Conservation (phyloP, 2,329 filamentous ascomycete genomes). For the Pseudocercospora eumusae region DNA sequence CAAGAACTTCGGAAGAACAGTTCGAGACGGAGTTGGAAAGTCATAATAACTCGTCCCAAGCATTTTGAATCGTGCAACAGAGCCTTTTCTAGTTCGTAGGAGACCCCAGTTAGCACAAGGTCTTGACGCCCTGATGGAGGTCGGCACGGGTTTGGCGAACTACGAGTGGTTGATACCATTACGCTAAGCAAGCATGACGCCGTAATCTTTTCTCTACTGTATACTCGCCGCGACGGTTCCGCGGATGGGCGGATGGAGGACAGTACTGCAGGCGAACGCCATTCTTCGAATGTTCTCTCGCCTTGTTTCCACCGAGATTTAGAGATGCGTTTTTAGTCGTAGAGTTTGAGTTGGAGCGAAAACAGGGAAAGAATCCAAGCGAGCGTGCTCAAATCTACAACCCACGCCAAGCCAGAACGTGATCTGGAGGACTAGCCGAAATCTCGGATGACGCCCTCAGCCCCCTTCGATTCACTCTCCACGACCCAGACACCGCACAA, state of each 20-base stretch:
- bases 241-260: not conserved
- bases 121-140: not conserved
- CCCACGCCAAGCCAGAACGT: no score
- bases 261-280: not conserved
- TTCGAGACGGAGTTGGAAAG: no score
- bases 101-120: not conserved
- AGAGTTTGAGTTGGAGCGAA: not conserved
- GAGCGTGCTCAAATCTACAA: not conserved
- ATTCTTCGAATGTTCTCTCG: constrained; percentile 6
- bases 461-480: not conserved
- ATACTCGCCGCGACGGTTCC: not conserved
- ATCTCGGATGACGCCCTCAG: no score
- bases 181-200: constrained; percentile 13
- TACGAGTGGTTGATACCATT: constrained; percentile 8
- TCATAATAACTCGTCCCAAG: not conserved
- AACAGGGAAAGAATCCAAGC: not conserved
- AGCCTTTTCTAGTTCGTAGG: constrained; percentile 1
- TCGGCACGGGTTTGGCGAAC: constrained; percentile 7
- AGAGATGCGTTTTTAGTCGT: not conserved
- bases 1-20: not conserved
- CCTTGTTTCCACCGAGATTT: not conserved
- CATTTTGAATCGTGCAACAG: constrained; percentile 2
- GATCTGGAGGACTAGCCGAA: no score
- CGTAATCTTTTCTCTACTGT: not conserved
- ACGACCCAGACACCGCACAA: constrained; percentile 2